These are phyloP conservation scores for Kazachstania psychrophila DNA, from an alignment of 805 yeast species.

Conservation along the genomic window DNA sequence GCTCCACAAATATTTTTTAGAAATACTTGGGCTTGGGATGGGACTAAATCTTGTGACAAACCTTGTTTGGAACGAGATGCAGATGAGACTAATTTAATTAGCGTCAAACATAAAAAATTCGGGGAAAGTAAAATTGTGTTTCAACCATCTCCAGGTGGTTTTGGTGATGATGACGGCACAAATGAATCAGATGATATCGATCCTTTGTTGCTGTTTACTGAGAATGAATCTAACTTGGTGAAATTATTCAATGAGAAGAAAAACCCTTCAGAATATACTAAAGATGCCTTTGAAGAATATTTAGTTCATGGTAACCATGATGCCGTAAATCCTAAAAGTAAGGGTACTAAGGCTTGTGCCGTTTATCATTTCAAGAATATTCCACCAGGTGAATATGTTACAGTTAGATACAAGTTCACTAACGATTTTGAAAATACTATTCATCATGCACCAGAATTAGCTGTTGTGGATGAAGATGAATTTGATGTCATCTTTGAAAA, in stretches of 20 bases:
- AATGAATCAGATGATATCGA: slow-evolving; percentile 51
- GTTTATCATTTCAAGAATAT: slow-evolving; percentile 74
- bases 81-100: slow-evolving; percentile 37
- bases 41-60: slow-evolving; percentile 36
- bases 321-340: slow-evolving; percentile 59
- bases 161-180: slow-evolving; percentile 24
- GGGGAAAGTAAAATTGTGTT: slow-evolving; percentile 60
- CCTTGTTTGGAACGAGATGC: slow-evolving; percentile 39
- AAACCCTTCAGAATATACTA: slow-evolving; percentile 53
- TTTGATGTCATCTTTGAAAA: slow-evolving; percentile 61
- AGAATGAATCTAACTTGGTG: slow-evolving; percentile 73
- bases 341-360: slow-evolving; percentile 81
- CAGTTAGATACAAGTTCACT: slow-evolving; percentile 68
- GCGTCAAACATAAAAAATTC: slow-evolving; percentile 57
- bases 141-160: slow-evolving; percentile 79
- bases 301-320: slow-evolving; percentile 46
- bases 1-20: slow-evolving; percentile 78
- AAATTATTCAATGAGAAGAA: slow-evolving; percentile 52
- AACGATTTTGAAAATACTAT: slow-evolving; percentile 27
- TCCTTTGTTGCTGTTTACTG: slow-evolving; percentile 74
- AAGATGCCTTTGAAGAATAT: slow-evolving; percentile 87
- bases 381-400: slow-evolving; percentile 84
- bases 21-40: slow-evolving; percentile 89
- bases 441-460: slow-evolving; percentile 26
- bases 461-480: slow-evolving; percentile 58